These are phyloP conservation scores for Cladophialophora carrionii DNA, from an alignment of 2,329 filamentous ascomycete species.

Conservation along the genomic window DNA sequence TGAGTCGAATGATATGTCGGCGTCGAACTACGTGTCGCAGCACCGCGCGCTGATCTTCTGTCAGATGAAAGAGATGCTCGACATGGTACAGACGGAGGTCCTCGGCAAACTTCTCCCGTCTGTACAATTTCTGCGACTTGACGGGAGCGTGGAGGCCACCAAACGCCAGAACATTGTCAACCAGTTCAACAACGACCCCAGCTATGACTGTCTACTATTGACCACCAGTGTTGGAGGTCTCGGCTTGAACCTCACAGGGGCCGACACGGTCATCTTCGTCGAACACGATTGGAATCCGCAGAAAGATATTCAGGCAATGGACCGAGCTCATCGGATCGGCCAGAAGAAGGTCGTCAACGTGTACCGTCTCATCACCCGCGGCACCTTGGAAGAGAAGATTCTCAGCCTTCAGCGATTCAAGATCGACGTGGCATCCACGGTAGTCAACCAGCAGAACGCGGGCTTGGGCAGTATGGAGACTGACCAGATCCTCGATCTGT, in stretches of 20 bases:
- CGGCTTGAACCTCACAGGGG: constrained; percentile 91
- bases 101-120: constrained; percentile 87
- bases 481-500: constrained; percentile 94
- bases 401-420: constrained; percentile 98
- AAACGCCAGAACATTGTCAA: constrained; percentile 98
- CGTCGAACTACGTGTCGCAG: constrained; percentile 80
- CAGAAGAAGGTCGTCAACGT: constrained; percentile 99
- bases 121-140: constrained; percentile 90
- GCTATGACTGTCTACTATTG: constrained; percentile 88
- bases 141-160: constrained; percentile 88
- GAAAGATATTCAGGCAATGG: constrained; percentile 98
- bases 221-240: constrained; percentile 95
- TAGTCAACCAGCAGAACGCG: constrained; percentile 98
- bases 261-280: constrained; percentile 98
- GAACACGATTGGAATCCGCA: constrained; percentile 99
- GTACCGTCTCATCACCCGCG: constrained; percentile 92
- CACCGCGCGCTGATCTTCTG: constrained; percentile 97
- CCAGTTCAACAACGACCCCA: constrained; percentile 96
- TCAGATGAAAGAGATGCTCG: constrained; percentile 99
- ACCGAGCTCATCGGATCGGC: constrained; percentile 94
- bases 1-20: constrained; percentile 50
- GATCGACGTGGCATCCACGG: constrained; percentile 96
- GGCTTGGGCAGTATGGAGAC: constrained; percentile 96
- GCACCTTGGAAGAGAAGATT: constrained; percentile 98
- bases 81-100: constrained; percentile 96